Base-by-base conservation (phyloP, 2,329 filamentous ascomycete species). In the Trichoderma lentiforme region DNA sequence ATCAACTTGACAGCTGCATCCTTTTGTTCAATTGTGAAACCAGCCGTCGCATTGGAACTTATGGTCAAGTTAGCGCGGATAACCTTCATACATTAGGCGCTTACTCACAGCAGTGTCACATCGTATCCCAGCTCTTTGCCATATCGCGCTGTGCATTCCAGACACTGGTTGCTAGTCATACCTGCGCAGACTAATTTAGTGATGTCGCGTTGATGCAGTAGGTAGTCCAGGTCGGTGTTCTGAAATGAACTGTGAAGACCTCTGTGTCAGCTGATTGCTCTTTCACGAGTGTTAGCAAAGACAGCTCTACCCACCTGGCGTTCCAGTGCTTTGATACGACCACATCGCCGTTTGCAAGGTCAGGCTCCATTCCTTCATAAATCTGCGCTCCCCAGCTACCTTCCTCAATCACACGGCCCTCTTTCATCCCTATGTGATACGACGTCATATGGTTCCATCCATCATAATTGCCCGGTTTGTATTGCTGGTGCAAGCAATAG, bases 381-480 rank as follows among this genome's bases (percentile, higher is more conserved):
- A 74, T 72, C 28, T 73, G 51, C 5, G 73, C 73, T 4, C 73
- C 74, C 57, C 72, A 74, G n/a, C 39, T 71, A 7, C 73, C 73
- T n/a, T 56, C n/a, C 69, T 70, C 62, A 72, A 74, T 14, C 26
- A 60, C 21, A 61, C 62, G 4, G 7, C 32, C 43, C 47, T 9
- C 24, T 30, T 61, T 60, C 11, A 71, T 15, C 6, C 18, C 65
- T 0, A n/a, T 60, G 1, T 60, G 68, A 18, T 57, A 72, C 12
- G 30, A 12, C 11, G 53, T 72, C 71, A 73, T 61, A 7, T 63
- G 70, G 32, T 72, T 57, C 73, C 73, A 74, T 3, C 28, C 53
- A 24, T 28, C 53, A 32, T 58, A 74, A 14, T 70, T 64, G 15
- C 70, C 65, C 3, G 71, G 61, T 7, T 71, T 66, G 32, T 60